Conservation (phyloP, 1,284 basidiomycete species). For the Moesziomyces aphidis region DNA sequence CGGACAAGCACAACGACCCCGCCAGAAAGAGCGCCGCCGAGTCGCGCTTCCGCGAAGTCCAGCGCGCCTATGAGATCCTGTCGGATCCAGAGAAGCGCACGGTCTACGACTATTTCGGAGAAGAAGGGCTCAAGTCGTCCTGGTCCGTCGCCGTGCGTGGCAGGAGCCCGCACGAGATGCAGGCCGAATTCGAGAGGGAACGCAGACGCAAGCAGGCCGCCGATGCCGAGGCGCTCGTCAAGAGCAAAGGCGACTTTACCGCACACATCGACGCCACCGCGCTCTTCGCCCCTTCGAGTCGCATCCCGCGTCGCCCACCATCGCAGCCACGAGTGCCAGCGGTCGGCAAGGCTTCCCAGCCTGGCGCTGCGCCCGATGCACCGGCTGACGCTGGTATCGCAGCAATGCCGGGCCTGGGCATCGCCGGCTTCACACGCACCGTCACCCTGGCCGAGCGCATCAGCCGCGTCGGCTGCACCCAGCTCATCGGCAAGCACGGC, state of each 20-base stretch:
- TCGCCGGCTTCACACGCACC: conserved; percentile 6
- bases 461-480: conserved; percentile 47
- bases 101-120: conserved; percentile 81
- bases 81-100: conserved; percentile 80
- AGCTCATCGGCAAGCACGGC: conserved; percentile 63
- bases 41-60: conserved; percentile 78
- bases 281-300: conserved; percentile 75
- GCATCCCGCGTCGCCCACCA: conserved; percentile 76
- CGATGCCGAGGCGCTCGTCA: conserved; percentile 71
- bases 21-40: conserved; percentile 74
- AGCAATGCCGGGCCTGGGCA: conserved; percentile 76
- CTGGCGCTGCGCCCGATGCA: neutral
- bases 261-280: conserved; percentile 60
- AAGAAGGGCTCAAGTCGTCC: conserved; percentile 72
- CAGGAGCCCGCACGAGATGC: conserved; percentile 73
- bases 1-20: conserved; percentile 81
- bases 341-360: neutral
- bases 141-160: conserved; percentile 71
- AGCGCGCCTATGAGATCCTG: conserved; percentile 79
- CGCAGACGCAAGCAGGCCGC: conserved; percentile 70
- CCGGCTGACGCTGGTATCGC: conserved; percentile 69
- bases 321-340: conserved; percentile 76
- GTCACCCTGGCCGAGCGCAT: conserved; percentile 47
- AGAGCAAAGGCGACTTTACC: conserved; percentile 71
- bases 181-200: conserved; percentile 71